Evolutionary conservation across 495 filamentous ascomycete species (phyloP).

Genomic region (Hypoxylon rickii): DNA sequence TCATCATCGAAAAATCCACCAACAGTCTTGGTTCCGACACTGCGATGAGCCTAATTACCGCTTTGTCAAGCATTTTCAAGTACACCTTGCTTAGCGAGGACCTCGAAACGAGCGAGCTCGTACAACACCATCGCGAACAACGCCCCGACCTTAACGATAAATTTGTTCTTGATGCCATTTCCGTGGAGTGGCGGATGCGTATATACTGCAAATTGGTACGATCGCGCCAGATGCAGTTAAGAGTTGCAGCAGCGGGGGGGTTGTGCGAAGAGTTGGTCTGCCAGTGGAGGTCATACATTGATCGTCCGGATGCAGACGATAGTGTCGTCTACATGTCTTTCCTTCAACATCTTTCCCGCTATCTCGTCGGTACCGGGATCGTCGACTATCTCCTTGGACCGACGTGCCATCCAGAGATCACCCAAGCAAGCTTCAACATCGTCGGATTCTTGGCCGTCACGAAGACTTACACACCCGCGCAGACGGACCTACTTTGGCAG

Average conservation of each 20-base stretch:
- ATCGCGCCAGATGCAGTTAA: constrained; percentile 87
- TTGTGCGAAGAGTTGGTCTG: constrained; percentile 75
- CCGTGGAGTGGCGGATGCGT: constrained; percentile 70
- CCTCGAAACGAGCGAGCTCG: constrained; percentile 35
- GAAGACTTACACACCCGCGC: constrained; percentile 66
- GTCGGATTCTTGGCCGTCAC: constrained; percentile 89
- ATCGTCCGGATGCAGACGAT: constrained; percentile 47
- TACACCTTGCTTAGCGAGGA: constrained; percentile 46
- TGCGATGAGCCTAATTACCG: constrained; percentile 44
- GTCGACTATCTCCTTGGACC: constrained; percentile 87
- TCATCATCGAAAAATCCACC: constrained; percentile 53
- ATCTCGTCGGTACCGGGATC: constrained; percentile 66
- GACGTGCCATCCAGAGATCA: constrained; percentile 90
- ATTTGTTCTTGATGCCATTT: constrained; percentile 53
- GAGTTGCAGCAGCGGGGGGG: constrained; percentile 69
- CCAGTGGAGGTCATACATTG: constrained; percentile 57
- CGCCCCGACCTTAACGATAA: constrained; percentile 36
- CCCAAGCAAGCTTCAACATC: constrained; percentile 78
- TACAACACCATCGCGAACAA: constrained; percentile 39
- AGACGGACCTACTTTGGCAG: constrained; percentile 85
- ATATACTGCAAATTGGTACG: constrained; percentile 71
- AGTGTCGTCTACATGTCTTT: constrained; percentile 49
- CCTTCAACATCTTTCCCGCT: constrained; percentile 66
- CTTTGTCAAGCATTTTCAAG: constrained; percentile 47
- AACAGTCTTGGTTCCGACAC: constrained; percentile 50